phyloP scores from a whole-genome alignment of 2,329 filamentous ascomycete genomes.

The Fusarium dimerum region DNA sequence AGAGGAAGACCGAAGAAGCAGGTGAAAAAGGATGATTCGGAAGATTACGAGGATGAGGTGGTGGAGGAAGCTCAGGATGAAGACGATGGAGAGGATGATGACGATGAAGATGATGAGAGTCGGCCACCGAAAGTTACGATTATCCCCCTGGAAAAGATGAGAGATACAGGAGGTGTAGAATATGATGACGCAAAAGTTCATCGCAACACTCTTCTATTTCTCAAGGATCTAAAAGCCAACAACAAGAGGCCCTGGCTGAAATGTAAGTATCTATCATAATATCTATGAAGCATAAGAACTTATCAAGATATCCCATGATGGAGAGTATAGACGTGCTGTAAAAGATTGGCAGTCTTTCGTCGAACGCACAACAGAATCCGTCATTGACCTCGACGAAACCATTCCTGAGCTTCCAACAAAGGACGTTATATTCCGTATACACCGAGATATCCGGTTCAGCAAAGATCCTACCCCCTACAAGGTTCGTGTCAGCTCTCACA shows the following conservation, averaged over 20 bases:
- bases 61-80: conserved; percentile 28
- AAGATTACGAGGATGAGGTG: conserved; percentile 30
- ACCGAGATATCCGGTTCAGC: conserved; percentile 82
- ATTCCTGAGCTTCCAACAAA: conserved; percentile 85
- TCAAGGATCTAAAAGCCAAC: conserved; percentile 59
- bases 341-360: conserved; percentile 83
- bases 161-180: conserved; percentile 36
- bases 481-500: conserved; percentile 53
- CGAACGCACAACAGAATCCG: conserved; percentile 67
- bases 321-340: conserved; percentile 74
- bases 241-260: conserved; percentile 62
- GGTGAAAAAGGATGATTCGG: conserved; percentile 21
- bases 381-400: conserved; percentile 74
- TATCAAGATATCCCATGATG: conserved; percentile 65
- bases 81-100: conserved; percentile 32
- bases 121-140: conserved; percentile 37
- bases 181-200: conserved; percentile 57
- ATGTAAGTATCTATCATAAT: conserved; percentile 34
- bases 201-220: conserved; percentile 58
- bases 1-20: conserved; percentile 28
- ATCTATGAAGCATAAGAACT: conserved; percentile 5
- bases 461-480: conserved; percentile 88
- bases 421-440: conserved; percentile 85
- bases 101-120: conserved; percentile 41
- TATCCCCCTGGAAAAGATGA: conserved; percentile 38